Evolutionary conservation across 176 grass and related monocot genomes (phyloP), one percentile per base, ranked within the genome.

Genomic region (Oryza nivara): DNA sequence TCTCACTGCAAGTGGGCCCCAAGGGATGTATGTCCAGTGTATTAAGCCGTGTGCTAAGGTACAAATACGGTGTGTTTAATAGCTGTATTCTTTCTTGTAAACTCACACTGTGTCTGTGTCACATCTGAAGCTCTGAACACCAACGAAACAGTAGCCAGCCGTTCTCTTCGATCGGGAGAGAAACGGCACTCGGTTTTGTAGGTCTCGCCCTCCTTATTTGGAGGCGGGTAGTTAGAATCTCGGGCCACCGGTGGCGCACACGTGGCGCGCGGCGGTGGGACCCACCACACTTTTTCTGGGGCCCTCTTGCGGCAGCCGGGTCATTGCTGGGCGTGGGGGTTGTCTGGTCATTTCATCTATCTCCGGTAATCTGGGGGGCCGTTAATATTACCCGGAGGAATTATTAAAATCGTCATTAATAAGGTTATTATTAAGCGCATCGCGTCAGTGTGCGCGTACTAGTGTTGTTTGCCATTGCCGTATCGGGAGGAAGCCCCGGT

Each of bases 141-240:
- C 44, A 25, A 79, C 28, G 6, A 19, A 19, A 22, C 22, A 40
- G 14, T 47, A 70, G 17, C 25, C 71, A 49, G n/a, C 67, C 15
- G 13, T 38, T 68, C 28, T 64, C 36, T 60, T 16, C 11, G 44
- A 38, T 38, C 36, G 36, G 36, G 26, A 7, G 65, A 20, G 71
- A 74, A 87, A 81, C 41, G 61, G 84, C 75, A 44, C 41, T 20
- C 22, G 63, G 77, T 87, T 83, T 75, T 25, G 40, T 25, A 70
- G 84, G 74, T 34, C 49, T 68, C 12, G 75, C 32, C 48, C 70
- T 38, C 85, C 81, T 58, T 76, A 0, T 84, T 84, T 76, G 85
- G 34, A 76, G 73, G 75, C 6, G 65, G 81, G 81, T 22, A 35
- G 85, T 84, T 84, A 70, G 71, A 12, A 46, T 58, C 48, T 65